Base-by-base conservation (phyloP, 1,284 basidiomycete genomes). In the Mycosarcoma maydis region DNA sequence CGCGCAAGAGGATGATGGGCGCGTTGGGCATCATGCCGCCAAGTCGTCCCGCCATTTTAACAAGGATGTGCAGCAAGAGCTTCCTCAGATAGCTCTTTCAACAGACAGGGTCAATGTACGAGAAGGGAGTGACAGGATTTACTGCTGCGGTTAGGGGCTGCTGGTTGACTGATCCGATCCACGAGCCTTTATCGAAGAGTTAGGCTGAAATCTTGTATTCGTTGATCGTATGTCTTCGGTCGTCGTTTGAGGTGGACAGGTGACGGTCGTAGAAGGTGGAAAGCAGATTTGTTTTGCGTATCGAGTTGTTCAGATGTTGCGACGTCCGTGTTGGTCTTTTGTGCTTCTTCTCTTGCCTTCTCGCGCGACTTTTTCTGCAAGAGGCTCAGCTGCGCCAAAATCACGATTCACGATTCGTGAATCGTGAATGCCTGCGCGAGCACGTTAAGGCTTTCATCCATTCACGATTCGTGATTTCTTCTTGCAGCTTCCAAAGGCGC, bases 1-100 rank as follows among this genome's bases (percentile, higher is more conserved):
- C 81, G 39, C 70, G 57, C 33, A 80, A 58, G 17, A 81, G 68
- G 52, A 82, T 76, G 58, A 81, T 74, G 36, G 76, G 77, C 29
- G 72, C 59, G 43, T 71, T 70, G 52, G 72, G 73, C 65, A 69
- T 69, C 75, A 77, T 77, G 55, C 72, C 72, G 34, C 71, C 62
- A 26, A 62, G 50, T 65, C 66, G 52, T 14, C 66, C 66, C 48
- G 66, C 66, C 66, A 69, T 69, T n/a, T 4, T 59, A 30, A 30
- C 14, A 16, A 23, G 29, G n/a, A 8, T 42, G n/a, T 33, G 20
- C 32, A 19, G 14, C 34, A 14, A 22, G 38, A 47, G 39, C 30
- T 17, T 39, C 16, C 19, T 36, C 22, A 27, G 22, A 9, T 22
- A 23, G 48, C 48, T 46, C 44, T 48, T 53, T 22, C 16, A 19